phyloP scores from a whole-genome alignment of 1,139 yeast genomes.

The Suhomyces bribrorum region DNA sequence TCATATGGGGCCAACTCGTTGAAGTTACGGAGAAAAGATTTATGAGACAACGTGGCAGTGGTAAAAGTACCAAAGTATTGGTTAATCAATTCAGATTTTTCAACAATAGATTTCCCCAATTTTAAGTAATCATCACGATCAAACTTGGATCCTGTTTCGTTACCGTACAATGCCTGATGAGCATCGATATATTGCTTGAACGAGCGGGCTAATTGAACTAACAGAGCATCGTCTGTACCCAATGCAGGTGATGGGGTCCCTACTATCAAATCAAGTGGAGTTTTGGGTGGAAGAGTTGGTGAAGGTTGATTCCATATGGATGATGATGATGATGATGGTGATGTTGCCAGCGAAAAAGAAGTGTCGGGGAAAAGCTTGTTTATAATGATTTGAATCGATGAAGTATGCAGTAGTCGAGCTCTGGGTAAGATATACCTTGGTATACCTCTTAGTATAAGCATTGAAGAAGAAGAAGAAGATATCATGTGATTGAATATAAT shows the following conservation, averaged over 20 bases:
- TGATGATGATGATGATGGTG: background rate
- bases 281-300: background rate
- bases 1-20: conserved; percentile 8
- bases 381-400: conserved; percentile 2
- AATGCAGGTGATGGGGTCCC: background rate
- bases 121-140: conserved; percentile 3
- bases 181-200: conserved; percentile 7
- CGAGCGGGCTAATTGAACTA: conserved; percentile 7
- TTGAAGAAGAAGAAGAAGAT: background rate
- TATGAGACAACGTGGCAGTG: conserved; percentile 2
- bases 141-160: background rate
- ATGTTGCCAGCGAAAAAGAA: background rate
- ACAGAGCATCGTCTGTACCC: conserved; percentile 1
- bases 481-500: background rate
- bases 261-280: conserved; percentile 1
- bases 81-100: conserved; percentile 1
- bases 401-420: too few species aligned
- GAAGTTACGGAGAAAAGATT: conserved; percentile 5
- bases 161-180: conserved; percentile 1
- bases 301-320: conserved; percentile 3
- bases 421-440: background rate
- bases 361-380: conserved; percentile 4
- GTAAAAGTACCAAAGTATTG: background rate
- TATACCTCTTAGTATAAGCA: background rate
- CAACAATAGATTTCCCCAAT: conserved; percentile 3